A percentile compares a stretch with the other conserved stretches of the same genome.
Conservation (phyloP, 306 rosid species). For the Coriaria nepalensis region DNA sequence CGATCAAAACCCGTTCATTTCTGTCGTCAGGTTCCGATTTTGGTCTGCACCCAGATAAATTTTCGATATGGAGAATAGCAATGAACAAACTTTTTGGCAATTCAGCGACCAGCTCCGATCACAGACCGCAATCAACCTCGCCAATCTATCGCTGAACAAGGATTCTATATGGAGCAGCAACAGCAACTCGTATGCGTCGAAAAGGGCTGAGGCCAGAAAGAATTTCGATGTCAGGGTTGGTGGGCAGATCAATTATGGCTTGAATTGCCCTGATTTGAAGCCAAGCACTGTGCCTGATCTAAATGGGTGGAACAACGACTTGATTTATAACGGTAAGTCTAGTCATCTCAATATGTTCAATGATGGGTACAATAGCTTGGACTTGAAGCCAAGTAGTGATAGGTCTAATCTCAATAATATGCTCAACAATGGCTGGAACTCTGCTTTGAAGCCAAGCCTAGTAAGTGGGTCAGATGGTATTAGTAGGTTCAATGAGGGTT, state of each 20-base stretch:
- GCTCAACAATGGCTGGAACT: conserved; percentile 9
- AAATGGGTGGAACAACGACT: conserved; percentile 12
- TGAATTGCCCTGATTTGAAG: conserved; percentile 2
- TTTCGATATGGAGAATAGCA: conserved; percentile 38
- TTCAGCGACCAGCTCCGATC: conserved; percentile 77
- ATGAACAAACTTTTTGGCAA: conserved; percentile 66
- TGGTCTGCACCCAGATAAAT: no score
- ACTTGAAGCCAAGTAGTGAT: neutral
- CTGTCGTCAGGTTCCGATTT: no score
- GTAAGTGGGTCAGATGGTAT: conserved; percentile 11
- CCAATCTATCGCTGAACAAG: conserved; percentile 42
- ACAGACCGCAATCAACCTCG: conserved; percentile 35
- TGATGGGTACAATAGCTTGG: neutral
- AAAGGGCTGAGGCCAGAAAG: conserved; percentile 43
- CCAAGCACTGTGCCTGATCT: conserved; percentile 22
- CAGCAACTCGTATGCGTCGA: conserved; percentile 26
- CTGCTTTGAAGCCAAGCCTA: conserved; percentile 8
- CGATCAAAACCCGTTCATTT: no score
- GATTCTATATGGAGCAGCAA: conserved; percentile 64
- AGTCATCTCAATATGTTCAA: conserved; percentile 1
- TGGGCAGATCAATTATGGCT: conserved; percentile 36
- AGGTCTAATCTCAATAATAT: neutral
- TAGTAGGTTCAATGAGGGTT: conserved; percentile 20
- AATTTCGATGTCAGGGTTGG: conserved; percentile 79
- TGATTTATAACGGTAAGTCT: no score